Evolutionary conservation across 2,329 filamentous ascomycete species (phyloP).

Genomic region (Triangularia setosa): DNA sequence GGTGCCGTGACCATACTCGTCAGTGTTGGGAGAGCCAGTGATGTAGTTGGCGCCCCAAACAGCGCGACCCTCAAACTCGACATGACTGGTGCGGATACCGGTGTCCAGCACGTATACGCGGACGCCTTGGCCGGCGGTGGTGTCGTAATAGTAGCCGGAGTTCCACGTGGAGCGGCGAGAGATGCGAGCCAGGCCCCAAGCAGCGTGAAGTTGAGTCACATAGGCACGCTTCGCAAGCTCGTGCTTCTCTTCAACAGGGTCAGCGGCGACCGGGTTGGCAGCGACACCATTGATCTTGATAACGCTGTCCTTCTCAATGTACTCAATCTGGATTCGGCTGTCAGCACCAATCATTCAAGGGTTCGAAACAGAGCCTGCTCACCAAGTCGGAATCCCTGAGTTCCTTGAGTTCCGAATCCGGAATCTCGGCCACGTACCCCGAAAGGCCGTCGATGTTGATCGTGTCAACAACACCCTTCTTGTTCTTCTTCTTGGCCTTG

Average conservation of each 20-base stretch:
- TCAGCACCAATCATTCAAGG: not conserved
- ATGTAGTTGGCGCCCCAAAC: slow-evolving; percentile 29
- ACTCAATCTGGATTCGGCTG: slow-evolving; percentile 19
- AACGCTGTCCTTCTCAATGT: slow-evolving; percentile 23
- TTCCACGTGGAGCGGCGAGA: slow-evolving; percentile 22
- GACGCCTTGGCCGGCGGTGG: slow-evolving; percentile 24
- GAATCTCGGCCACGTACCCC: slow-evolving; percentile 33
- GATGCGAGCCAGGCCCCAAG: slow-evolving; percentile 31
- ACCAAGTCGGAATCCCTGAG: slow-evolving; percentile 30
- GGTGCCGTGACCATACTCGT: slow-evolving; percentile 33
- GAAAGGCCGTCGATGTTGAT: slow-evolving; percentile 21
- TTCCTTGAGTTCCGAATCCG: slow-evolving; percentile 34
- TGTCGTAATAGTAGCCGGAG: slow-evolving; percentile 28
- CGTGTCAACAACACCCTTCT: slow-evolving; percentile 33
- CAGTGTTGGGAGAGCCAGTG: slow-evolving; percentile 16
- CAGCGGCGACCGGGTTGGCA: not conserved
- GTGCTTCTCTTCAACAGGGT: not conserved
- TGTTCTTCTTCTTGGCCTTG: slow-evolving; percentile 34
- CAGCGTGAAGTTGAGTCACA: slow-evolving; percentile 15
- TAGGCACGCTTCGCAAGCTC: slow-evolving; percentile 14
- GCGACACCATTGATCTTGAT: slow-evolving; percentile 19
- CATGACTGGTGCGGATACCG: slow-evolving; percentile 38
- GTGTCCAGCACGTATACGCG: slow-evolving; percentile 45
- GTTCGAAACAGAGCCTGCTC: not conserved
- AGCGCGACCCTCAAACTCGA: slow-evolving; percentile 31